phyloP scores from a whole-genome alignment of 2,329 filamentous ascomycete genomes.

The Achaetomium macrosporum region DNA sequence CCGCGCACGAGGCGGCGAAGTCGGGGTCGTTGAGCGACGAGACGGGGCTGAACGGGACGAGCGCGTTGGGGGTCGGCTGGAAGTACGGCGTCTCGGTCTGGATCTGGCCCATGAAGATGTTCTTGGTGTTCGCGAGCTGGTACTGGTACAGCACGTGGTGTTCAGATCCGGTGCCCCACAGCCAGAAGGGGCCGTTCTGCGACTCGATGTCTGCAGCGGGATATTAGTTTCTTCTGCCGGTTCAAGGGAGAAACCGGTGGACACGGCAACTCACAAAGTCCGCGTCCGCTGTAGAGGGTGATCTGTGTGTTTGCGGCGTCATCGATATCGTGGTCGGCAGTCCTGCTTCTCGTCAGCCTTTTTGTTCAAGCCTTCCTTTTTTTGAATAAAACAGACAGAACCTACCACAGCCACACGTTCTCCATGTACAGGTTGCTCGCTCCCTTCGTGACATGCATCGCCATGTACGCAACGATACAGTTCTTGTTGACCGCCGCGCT shows the following conservation, averaged over 20 bases:
- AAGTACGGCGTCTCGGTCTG: conserved; percentile 66
- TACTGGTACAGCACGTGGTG: conserved; percentile 64
- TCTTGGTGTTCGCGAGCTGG: conserved; percentile 53
- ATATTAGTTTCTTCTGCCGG: not conserved
- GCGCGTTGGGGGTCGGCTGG: conserved; percentile 57
- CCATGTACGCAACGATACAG: conserved; percentile 36
- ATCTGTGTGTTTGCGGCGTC: conserved; percentile 39
- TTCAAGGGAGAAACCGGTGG: not conserved
- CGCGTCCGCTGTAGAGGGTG: conserved; percentile 46
- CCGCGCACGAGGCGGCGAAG: conserved; percentile 42
- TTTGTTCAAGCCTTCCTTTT: not conserved
- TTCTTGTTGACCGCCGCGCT: conserved; percentile 25
- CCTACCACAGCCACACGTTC: conserved; percentile 43
- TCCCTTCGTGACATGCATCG: conserved; percentile 36
- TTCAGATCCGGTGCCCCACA: conserved; percentile 60
- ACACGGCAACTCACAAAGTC: conserved; percentile 30
- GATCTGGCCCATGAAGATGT: conserved; percentile 58
- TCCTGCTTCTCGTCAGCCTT: conserved; percentile 17
- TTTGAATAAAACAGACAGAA: not conserved
- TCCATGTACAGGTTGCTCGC: conserved; percentile 38
- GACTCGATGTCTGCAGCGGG: conserved; percentile 37
- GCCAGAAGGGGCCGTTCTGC: conserved; percentile 45
- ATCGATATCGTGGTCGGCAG: conserved; percentile 32
- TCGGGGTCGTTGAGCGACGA: conserved; percentile 43
- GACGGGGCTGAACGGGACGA: conserved; percentile 47